phyloP scores from a whole-genome alignment of 345 rosid genomes.

The Hirschfeldia incana region DNA sequence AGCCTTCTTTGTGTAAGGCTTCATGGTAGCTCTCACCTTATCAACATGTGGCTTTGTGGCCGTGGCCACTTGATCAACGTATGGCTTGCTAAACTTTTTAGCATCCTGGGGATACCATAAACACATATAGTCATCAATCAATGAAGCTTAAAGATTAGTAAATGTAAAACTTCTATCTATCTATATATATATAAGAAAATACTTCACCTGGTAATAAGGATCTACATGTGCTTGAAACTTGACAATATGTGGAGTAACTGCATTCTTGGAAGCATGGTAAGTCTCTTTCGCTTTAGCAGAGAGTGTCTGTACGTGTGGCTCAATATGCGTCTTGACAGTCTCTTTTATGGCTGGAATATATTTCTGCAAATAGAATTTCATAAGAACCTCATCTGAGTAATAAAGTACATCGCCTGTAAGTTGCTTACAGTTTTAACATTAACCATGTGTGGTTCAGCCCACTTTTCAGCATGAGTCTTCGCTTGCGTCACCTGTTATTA shows the following conservation, averaged over 20 bases:
- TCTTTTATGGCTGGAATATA: constrained; percentile 72
- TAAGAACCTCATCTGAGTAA: constrained; percentile 5
- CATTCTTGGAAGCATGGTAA: constrained; percentile 52
- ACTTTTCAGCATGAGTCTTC: constrained; percentile 63
- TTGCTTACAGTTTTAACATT: constrained; percentile 66
- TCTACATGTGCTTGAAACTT: constrained; percentile 46
- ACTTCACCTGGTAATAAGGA: constrained; percentile 39
- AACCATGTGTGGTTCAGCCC: constrained; percentile 81
- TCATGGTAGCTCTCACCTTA: constrained; percentile 56
- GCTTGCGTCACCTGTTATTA: constrained; percentile 57
- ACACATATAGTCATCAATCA: not conserved
- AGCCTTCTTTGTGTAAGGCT: constrained; percentile 73
- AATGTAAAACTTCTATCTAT: not conserved
- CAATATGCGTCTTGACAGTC: constrained; percentile 48
- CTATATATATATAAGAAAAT: not conserved
- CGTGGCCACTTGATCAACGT: constrained; percentile 77
- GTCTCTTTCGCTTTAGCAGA: constrained; percentile 55
- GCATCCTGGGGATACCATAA: constrained; percentile 54
- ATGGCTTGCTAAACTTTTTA: constrained; percentile 83
- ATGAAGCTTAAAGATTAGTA: not conserved
- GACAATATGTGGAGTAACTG: constrained; percentile 60
- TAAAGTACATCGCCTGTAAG: not conserved
- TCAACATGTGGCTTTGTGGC: constrained; percentile 87
- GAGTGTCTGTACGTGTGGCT: constrained; percentile 69
- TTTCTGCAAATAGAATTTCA: constrained; percentile 50